Conservation (phyloP, 2,329 filamentous ascomycete genomes). For the Penicillium janthinellum region DNA sequence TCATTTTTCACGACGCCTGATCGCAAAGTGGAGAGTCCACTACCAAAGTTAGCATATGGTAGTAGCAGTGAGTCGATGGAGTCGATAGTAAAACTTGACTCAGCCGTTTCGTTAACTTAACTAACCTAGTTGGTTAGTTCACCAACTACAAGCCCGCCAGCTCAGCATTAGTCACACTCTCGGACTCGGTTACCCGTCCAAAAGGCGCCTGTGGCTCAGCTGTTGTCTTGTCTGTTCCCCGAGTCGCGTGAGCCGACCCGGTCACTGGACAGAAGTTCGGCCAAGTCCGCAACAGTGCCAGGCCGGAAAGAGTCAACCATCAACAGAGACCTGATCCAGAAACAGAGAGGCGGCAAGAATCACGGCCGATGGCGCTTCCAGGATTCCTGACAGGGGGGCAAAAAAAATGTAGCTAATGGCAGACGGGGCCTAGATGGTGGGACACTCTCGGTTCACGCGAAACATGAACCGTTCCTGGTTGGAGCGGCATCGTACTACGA, state of each 20-base stretch:
- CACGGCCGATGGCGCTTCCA: background rate
- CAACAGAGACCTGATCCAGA: background rate
- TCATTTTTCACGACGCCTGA: background rate
- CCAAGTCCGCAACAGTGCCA: conserved; percentile 2
- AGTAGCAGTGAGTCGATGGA: background rate
- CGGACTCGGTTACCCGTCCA: background rate
- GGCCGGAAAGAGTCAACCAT: background rate
- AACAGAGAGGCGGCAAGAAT: background rate
- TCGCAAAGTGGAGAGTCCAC: background rate
- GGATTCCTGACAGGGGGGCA: background rate
- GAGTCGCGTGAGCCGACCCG: conserved; percentile 13
- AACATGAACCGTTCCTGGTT: background rate
- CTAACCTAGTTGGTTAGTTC: no score
- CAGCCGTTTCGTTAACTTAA: background rate
- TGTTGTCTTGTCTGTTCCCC: background rate
- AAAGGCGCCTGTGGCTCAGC: background rate
- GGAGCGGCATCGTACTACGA: background rate
- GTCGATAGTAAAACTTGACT: background rate
- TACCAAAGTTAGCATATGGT: background rate
- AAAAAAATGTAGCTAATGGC: background rate
- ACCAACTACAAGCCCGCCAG: no score
- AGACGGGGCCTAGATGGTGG: background rate
- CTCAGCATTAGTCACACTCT: background rate
- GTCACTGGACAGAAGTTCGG: conserved; percentile 4
- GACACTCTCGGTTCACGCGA: background rate